phyloP scores from a whole-genome alignment of 108 stramenopile genomes.

The Epithemia pelagica region DNA sequence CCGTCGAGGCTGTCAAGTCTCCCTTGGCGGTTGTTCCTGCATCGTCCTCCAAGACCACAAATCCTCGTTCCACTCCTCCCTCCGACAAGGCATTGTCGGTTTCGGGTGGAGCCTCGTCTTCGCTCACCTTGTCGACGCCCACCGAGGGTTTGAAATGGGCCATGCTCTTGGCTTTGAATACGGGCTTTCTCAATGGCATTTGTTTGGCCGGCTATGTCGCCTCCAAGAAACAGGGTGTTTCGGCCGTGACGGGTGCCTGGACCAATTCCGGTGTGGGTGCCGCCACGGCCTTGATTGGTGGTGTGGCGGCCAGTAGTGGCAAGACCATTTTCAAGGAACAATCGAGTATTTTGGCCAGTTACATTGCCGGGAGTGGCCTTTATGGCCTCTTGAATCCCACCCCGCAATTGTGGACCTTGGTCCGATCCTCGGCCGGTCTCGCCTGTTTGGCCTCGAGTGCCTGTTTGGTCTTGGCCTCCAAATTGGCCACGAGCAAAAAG shows the following conservation, averaged over 20 bases:
- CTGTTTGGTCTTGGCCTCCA: constrained; percentile 9
- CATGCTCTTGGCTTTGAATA: constrained; percentile 37
- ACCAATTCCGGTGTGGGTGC: constrained; percentile 42
- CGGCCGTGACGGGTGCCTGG: constrained; percentile 54
- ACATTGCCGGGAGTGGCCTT: constrained; percentile 30
- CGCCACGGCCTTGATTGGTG: constrained; percentile 1
- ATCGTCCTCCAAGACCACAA: too few species aligned
- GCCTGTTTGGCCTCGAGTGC: constrained; percentile 12
- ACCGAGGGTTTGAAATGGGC: not conserved
- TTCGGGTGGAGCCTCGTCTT: too few species aligned
- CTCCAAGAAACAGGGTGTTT: constrained; percentile 26
- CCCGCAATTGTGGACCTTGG: constrained; percentile 19
- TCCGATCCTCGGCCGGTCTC: not conserved
- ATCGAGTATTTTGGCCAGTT: constrained; percentile 27
- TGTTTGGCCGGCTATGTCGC: constrained; percentile 35
- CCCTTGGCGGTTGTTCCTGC: too few species aligned
- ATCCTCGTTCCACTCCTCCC: too few species aligned
- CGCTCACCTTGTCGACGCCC: too few species aligned
- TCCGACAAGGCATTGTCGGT: too few species aligned
- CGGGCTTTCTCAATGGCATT: constrained; percentile 52
- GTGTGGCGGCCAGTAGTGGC: constrained; percentile 21
- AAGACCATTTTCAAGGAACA: constrained; percentile 18
- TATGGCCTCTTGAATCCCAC: constrained; percentile 33
- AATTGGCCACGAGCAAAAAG: not conserved
- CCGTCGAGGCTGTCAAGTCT: too few species aligned